Conservation (phyloP, 2,329 filamentous ascomycete genomes). For the Trichocomaceae sp. region DNA sequence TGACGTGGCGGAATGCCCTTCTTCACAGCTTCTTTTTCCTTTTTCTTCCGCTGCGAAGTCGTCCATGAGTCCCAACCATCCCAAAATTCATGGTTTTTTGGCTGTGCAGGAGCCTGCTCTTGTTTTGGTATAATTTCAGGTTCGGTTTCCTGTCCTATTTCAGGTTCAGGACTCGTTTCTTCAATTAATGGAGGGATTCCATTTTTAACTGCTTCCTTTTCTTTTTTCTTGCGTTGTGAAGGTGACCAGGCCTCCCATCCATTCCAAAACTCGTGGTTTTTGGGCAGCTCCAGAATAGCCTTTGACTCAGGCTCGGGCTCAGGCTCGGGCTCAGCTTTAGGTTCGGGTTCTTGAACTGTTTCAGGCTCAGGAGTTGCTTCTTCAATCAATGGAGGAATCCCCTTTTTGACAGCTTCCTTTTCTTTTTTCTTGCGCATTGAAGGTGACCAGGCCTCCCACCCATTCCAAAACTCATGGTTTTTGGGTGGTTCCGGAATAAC, state of each 20-base stretch:
- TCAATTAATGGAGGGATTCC: conserved; percentile 17
- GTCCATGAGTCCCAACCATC: conserved; percentile 8
- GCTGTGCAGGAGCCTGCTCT: neutral
- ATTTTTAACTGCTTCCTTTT: conserved; percentile 35
- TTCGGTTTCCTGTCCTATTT: conserved; percentile 33
- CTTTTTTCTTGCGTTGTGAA: conserved; percentile 21
- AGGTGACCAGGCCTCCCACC: neutral
- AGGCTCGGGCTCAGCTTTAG: conserved; percentile 22
- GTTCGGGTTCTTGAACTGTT: conserved; percentile 11
- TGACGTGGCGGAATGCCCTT: conserved; percentile 5
- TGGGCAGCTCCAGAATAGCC: conserved; percentile 19
- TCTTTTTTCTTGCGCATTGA: conserved; percentile 2
- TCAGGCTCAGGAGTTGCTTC: conserved; percentile 7
- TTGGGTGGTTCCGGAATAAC: conserved; percentile 3
- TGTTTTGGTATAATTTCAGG: conserved; percentile 28
- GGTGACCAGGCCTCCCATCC: conserved; percentile 13
- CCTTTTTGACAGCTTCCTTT: conserved; percentile 5
- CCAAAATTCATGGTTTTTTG: conserved; percentile 11
- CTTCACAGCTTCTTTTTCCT: conserved; percentile 10
- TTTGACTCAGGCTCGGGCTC: conserved; percentile 16
- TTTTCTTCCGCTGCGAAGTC: conserved; percentile 6
- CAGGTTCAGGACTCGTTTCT: conserved; percentile 40
- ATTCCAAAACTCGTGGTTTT: conserved; percentile 8
- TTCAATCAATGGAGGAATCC: conserved; percentile 7
- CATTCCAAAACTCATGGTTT: conserved; percentile 7